Conservation (phyloP, 2,329 filamentous ascomycete species). For the Blastomyces percursus region DNA sequence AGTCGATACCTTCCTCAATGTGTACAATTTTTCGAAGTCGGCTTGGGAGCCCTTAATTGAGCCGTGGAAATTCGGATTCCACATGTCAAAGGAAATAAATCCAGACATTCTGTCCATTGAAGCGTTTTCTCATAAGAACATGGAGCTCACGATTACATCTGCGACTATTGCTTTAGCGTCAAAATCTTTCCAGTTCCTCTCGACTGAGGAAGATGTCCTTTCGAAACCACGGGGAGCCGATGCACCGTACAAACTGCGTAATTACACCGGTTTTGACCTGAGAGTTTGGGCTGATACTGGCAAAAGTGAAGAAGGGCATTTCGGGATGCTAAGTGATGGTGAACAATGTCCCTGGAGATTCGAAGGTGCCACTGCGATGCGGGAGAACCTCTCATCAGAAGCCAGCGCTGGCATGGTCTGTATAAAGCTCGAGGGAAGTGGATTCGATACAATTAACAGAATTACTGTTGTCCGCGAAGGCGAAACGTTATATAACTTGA, state of each 20-base stretch:
- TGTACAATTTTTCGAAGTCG: conserved; percentile 98
- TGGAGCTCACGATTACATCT: conserved; percentile 87
- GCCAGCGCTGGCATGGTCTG: conserved; percentile 68
- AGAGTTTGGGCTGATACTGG: conserved; percentile 69
- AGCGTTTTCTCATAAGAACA: conserved; percentile 73
- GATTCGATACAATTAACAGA: conserved; percentile 80
- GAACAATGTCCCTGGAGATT: conserved; percentile 93
- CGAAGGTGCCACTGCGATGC: conserved; percentile 91
- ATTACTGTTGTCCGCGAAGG: conserved; percentile 91
- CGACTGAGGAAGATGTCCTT: conserved; percentile 77
- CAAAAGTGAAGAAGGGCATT: conserved; percentile 54
- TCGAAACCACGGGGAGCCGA: conserved; percentile 87
- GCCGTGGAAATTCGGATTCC: conserved; percentile 90
- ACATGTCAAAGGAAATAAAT: conserved; percentile 65
- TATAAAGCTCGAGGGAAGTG: conserved; percentile 79
- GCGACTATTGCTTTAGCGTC: conserved; percentile 87
- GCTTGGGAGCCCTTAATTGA: conserved; percentile 95
- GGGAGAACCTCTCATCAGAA: conserved; percentile 81
- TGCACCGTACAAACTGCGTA: conserved; percentile 84
- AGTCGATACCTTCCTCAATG: conserved; percentile 90
- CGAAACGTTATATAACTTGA: conserved; percentile 77
- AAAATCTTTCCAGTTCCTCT: conserved; percentile 85
- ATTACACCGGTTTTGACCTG: conserved; percentile 89
- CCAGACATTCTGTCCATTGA: conserved; percentile 73
- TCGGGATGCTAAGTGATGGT: conserved; percentile 71